Percentiles rank a stretch among this genome's conserved stretches.
Evolutionary conservation across 202 grass and related monocot species (phyloP).

Genomic region (Bolboschoenoplectus hybrid): DNA sequence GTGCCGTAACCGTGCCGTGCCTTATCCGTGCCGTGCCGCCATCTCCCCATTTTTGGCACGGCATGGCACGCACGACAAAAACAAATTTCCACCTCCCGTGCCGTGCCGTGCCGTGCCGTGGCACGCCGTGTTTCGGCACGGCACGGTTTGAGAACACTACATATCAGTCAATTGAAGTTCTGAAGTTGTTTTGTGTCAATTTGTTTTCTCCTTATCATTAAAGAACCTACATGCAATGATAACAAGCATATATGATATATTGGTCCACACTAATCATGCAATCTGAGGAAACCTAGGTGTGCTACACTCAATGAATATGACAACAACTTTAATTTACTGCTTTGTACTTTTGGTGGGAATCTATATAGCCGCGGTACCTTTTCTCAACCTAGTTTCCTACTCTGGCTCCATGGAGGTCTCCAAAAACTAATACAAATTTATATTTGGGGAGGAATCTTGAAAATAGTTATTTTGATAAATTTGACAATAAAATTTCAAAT

Average conservation of each 20-base stretch:
- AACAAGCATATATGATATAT: background rate
- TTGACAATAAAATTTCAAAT: background rate
- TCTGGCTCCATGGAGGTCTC: background rate
- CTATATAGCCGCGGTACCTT: background rate
- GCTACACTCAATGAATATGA: constrained; percentile 1
- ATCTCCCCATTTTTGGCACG: too few relatives aligned
- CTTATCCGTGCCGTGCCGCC: too few relatives aligned
- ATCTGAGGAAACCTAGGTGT: background rate
- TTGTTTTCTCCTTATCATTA: background rate
- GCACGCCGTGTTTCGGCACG: too few relatives aligned
- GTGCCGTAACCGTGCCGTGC: too few relatives aligned
- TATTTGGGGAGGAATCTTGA: too few relatives aligned
- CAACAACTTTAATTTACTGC: constrained; percentile 17
- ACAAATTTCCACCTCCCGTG: too few relatives aligned
- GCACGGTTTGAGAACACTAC: too few relatives aligned
- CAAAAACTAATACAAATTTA: background rate
- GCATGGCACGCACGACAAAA: too few relatives aligned
- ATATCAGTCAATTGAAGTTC: background rate
- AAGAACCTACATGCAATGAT: background rate
- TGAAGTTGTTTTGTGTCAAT: background rate
- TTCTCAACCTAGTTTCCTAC: background rate
- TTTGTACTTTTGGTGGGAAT: constrained; percentile 22
- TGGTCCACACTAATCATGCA: background rate
- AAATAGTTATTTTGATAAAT: background rate
- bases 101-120: too few relatives aligned